Evolutionary conservation across 306 rosid genomes (phyloP), one percentile per base, ranked within the genome.

Genomic region (Hippophae gyantsensis): DNA sequence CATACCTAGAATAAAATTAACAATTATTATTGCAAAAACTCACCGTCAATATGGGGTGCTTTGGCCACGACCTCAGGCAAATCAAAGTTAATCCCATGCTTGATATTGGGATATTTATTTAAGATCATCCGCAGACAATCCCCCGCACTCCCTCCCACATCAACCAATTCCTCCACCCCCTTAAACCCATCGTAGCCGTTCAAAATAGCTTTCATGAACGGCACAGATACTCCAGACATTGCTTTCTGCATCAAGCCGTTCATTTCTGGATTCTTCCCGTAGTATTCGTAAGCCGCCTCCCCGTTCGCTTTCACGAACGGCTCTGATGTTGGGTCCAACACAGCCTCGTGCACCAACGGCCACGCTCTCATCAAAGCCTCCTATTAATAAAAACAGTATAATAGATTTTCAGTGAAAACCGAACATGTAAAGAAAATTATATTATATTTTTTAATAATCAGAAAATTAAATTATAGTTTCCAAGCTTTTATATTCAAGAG

Each of bases 111-210:
- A 25, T 76, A 61, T 48, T 81, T 87, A 3, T 46, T 74, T 23
- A 87, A 7, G 57, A 92, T 92, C 98, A 87, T 92, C 47, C 76
- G 56, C 62, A 92, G 82, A 80, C 98, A 90, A 69, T 90, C 95
- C 3, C 92, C 95, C 2, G 83, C 96, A 23, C 98, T 92, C 13
- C 98, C 98, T 1, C 96, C 98, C 5, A 92, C 96, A 45, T 92
- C 98, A 6, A 92, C 96, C 11, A 92, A 63, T 58, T 48, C 83
- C 59, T 57, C 26, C 7, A 85, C 89, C 5, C 87, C 87, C 26
- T 63, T 57, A 42, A 92, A 81, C 32, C 95, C 98, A 56, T 78
- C 67, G 47, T 92, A 92, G 23, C 80, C 80, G 14, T 71, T 83
- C 64, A 90, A 11, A 52, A 87, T 38, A 12, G 87, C 84, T 66